Evolutionary conservation across 257 asterid genomes (phyloP).

Genomic region (Petunia secreta): DNA sequence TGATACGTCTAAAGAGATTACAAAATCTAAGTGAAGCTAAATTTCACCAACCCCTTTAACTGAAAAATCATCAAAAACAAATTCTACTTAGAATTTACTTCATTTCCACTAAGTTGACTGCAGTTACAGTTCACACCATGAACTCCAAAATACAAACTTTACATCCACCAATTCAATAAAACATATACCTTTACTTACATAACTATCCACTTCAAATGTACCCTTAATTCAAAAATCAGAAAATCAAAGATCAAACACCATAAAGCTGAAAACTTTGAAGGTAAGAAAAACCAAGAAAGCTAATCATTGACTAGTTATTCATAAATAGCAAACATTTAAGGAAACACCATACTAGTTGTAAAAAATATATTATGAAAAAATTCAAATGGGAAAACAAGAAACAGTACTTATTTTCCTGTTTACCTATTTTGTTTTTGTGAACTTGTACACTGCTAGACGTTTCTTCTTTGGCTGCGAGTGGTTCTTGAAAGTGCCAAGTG

Average conservation of each 20-base stretch:
- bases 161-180: constrained; percentile 14
- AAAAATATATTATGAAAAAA: not conserved
- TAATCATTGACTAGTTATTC: constrained; percentile 17
- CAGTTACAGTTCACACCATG: constrained; percentile 16
- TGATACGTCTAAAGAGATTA: not conserved
- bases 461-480: constrained; percentile 31
- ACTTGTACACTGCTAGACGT: constrained; percentile 22
- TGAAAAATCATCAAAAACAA: not conserved
- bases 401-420: constrained; percentile 6
- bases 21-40: constrained; percentile 11
- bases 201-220: not conserved
- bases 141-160: not conserved
- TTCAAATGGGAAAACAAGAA: not conserved
- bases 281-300: constrained; percentile 16
- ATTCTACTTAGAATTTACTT: not conserved
- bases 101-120: not conserved
- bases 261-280: constrained; percentile 21
- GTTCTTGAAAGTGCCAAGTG: constrained; percentile 35
- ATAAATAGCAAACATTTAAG: constrained; percentile 15
- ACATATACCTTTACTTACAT: not conserved
- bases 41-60: constrained; percentile 28
- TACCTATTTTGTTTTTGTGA: constrained; percentile 11
- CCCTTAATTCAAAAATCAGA: not conserved
- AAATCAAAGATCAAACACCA: constrained; percentile 1
- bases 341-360: not conserved